phyloP scores from a whole-genome alignment of 495 filamentous ascomycete genomes.

The Neurospora intermedia region DNA sequence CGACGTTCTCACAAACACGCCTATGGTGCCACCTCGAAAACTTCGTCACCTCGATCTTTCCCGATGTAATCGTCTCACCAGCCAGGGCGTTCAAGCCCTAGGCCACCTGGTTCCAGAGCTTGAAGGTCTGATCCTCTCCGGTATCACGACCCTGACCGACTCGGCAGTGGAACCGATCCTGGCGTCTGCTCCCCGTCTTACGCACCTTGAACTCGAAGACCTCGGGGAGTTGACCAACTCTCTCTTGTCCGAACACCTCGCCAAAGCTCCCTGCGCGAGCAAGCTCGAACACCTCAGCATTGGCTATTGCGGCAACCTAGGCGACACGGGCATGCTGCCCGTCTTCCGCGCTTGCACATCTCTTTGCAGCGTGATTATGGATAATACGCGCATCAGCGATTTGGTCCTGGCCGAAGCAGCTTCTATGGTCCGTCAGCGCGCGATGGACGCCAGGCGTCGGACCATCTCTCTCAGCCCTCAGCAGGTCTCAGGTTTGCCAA shows the following conservation, averaged over 20 bases:
- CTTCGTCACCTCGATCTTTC: conserved; percentile 80
- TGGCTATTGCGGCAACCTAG: conserved; percentile 78
- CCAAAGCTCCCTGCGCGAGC: conserved; percentile 60
- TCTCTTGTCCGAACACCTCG: conserved; percentile 55
- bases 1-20: conserved; percentile 64
- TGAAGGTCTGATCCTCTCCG: conserved; percentile 69
- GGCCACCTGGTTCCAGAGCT: conserved; percentile 67
- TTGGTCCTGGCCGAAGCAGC: conserved; percentile 82
- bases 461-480: conserved; percentile 18
- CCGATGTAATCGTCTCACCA: conserved; percentile 63
- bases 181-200: conserved; percentile 61
- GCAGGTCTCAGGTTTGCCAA: background rate
- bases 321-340: conserved; percentile 76
- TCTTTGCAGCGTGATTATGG: conserved; percentile 69
- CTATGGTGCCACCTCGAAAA: conserved; percentile 65
- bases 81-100: conserved; percentile 53
- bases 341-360: conserved; percentile 64
- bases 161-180: conserved; percentile 60
- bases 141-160: conserved; percentile 63
- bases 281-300: conserved; percentile 71
- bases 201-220: conserved; percentile 86
- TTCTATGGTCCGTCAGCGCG: conserved; percentile 56
- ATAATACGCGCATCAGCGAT: conserved; percentile 87
- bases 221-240: conserved; percentile 65
- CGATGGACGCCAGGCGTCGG: conserved; percentile 33